A percentile compares a stretch with the other conserved stretches of the same genome.
Conservation (phyloP, 768 basidiomycete species). For the Pilatotrama ljubarskyi region DNA sequence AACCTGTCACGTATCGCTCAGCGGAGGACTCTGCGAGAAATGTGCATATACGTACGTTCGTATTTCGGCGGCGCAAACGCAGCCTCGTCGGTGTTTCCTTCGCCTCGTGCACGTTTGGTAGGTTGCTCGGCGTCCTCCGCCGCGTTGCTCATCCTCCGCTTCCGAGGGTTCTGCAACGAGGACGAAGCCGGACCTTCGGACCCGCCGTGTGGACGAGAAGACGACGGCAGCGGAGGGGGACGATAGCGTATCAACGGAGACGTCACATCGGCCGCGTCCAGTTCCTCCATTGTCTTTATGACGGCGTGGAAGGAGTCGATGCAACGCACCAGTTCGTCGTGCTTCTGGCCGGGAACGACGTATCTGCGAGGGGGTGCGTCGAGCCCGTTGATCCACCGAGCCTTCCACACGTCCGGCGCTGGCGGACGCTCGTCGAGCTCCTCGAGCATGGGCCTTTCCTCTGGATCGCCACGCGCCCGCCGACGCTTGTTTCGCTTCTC, state of each 20-base stretch:
- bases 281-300: background rate
- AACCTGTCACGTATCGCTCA: background rate
- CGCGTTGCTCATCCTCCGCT: background rate
- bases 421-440: constrained; percentile 36
- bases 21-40: background rate
- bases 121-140: background rate
- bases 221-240: background rate
- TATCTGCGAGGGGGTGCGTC: constrained; percentile 34
- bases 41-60: background rate
- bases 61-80: background rate
- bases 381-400: constrained; percentile 38
- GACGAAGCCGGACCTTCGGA: background rate
- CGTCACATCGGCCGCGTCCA: background rate
- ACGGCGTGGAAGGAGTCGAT: background rate
- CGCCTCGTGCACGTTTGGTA: constrained; percentile 2
- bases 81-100: background rate
- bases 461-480: constrained; percentile 12
- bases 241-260: background rate
- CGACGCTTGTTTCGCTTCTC: constrained; percentile 25
- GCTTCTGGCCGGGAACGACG: constrained; percentile 39
- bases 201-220: background rate
- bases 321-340: constrained; percentile 3
- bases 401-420: constrained; percentile 34
- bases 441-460: constrained; percentile 22
- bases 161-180: background rate